Evolutionary conservation across 1,284 basidiomycete genomes (phyloP).

Genomic region (Boletus semigastroideus): DNA sequence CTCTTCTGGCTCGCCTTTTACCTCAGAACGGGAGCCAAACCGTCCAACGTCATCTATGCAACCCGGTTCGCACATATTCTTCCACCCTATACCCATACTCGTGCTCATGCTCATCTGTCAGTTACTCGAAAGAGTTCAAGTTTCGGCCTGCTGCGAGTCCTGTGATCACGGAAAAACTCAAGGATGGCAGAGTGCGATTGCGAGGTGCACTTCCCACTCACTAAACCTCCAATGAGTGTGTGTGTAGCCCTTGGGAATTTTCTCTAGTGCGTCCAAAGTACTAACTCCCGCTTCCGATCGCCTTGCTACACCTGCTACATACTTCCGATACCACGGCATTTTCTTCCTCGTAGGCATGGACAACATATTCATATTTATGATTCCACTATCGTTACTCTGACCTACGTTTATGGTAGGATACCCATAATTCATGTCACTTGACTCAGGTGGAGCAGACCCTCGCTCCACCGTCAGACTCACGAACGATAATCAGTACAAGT

Average conservation of each 20-base stretch:
- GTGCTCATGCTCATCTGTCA: conserved; percentile 16
- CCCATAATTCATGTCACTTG: too few relatives aligned
- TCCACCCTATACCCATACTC: too few relatives aligned
- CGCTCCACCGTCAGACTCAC: too few relatives aligned
- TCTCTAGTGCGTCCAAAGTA: neutral
- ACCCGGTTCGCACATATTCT: conserved; percentile 30
- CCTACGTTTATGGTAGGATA: too few relatives aligned
- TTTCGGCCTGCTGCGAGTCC: conserved; percentile 57
- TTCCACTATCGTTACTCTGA: too few relatives aligned
- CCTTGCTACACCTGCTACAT: neutral
- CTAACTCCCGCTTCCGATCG: neutral
- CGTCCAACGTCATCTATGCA: conserved; percentile 35
- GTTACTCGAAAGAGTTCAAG: conserved; percentile 54
- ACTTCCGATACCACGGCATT: neutral
- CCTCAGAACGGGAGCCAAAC: conserved; percentile 29
- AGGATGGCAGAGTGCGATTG: conserved; percentile 44
- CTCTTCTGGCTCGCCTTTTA: conserved; percentile 45
- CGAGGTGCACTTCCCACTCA: conserved; percentile 41
- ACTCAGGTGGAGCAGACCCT: too few relatives aligned
- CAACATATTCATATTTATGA: too few relatives aligned
- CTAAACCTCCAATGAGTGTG: too few relatives aligned
- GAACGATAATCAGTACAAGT: too few relatives aligned
- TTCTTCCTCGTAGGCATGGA: neutral
- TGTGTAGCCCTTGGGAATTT: neutral
- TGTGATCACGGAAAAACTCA: conserved; percentile 48